These are phyloP conservation scores for Ustilago crameri DNA, from an alignment of 1,284 basidiomycete genomes.

Conservation along the genomic window DNA sequence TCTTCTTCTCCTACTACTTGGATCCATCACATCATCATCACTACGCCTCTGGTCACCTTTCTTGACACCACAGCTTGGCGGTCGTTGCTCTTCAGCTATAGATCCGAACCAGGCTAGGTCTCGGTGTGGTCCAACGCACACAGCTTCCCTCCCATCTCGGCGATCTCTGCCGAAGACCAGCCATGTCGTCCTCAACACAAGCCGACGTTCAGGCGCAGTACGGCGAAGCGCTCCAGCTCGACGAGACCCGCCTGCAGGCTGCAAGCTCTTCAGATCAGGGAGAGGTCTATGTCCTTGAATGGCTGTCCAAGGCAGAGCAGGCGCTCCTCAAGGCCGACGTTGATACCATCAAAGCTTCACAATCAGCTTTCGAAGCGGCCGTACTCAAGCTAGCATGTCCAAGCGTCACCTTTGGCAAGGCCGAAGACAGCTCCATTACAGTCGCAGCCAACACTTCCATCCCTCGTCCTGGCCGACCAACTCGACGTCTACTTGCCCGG, in stretches of 20 bases:
- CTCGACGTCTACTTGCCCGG: conserved; percentile 81
- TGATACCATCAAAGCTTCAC: conserved; percentile 73
- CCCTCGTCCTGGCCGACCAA: conserved; percentile 79
- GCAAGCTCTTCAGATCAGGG: conserved; percentile 77
- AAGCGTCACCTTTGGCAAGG: conserved; percentile 31
- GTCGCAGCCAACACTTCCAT: conserved; percentile 29
- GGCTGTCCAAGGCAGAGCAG: conserved; percentile 78
- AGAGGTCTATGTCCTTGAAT: conserved; percentile 83
- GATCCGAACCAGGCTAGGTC: too few relatives aligned
- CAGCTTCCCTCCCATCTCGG: too few relatives aligned
- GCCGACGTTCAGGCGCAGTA: conserved; percentile 26
- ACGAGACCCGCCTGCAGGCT: conserved; percentile 48
- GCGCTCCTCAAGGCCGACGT: conserved; percentile 70
- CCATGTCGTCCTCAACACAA: conserved; percentile 19
- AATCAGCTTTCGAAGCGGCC: conserved; percentile 74
- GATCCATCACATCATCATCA: not conserved
- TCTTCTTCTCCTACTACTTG: too few relatives aligned
- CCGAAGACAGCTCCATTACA: conserved; percentile 22
- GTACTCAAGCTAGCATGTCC: conserved; percentile 75
- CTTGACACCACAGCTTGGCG: too few relatives aligned
- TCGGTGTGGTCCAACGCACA: too few relatives aligned
- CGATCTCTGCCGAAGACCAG: too few relatives aligned
- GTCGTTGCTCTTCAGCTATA: too few relatives aligned
- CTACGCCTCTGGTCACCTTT: not conserved
- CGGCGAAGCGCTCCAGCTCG: conserved; percentile 37